These are phyloP conservation scores for Zostera marina DNA, from an alignment of 116 monocot species.

Conservation along the genomic window DNA sequence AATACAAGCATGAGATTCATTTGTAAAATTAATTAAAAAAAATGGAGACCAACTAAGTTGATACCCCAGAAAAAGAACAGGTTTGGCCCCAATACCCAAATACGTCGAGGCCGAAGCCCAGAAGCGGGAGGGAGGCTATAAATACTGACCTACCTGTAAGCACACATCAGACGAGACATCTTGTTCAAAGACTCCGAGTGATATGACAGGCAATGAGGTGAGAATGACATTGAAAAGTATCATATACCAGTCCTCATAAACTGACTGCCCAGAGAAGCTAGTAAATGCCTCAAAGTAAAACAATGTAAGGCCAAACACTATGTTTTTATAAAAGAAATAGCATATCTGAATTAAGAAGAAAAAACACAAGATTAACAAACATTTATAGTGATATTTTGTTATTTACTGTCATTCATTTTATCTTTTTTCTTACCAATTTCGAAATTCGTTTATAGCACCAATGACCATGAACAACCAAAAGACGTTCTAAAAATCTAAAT, in stretches of 20 bases:
- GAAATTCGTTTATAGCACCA: constrained; percentile 91
- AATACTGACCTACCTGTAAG: constrained; percentile 27
- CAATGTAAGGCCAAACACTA: constrained; percentile 63
- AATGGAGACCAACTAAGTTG: no score
- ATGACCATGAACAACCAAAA: constrained; percentile 81
- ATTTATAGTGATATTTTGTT: neutral
- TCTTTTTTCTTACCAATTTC: constrained; percentile 41
- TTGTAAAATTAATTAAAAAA: no score
- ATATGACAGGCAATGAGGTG: constrained; percentile 60
- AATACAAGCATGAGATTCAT: neutral
- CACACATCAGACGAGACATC: constrained; percentile 71
- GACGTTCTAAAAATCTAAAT: constrained; percentile 47
- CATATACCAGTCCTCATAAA: constrained; percentile 87
- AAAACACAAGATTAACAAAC: neutral
- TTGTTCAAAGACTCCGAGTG: constrained; percentile 61
- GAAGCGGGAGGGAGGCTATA: no score
- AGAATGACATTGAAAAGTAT: constrained; percentile 61
- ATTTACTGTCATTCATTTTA: neutral
- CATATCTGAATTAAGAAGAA: constrained; percentile 28
- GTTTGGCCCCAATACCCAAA: no score
- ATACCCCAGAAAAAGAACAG: no score
- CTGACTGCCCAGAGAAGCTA: constrained; percentile 63
- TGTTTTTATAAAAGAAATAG: constrained; percentile 86
- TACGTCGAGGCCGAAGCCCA: no score
- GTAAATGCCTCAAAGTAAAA: constrained; percentile 77